These are phyloP conservation scores for Colletotrichum brevisporum DNA, from an alignment of 2,329 filamentous ascomycete genomes.

Conservation along the genomic window DNA sequence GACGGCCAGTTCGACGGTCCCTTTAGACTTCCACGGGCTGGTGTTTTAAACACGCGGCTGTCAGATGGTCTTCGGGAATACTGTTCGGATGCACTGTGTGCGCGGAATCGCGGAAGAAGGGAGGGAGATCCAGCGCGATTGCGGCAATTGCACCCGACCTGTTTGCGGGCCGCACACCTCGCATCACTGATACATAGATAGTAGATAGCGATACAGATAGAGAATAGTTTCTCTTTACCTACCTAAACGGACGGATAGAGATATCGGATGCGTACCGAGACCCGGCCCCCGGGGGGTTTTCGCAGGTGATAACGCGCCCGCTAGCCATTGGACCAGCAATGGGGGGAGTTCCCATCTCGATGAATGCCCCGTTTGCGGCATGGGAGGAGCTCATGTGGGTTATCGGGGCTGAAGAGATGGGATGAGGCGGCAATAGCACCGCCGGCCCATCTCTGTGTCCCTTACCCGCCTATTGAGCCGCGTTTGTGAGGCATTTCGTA, in stretches of 20 bases:
- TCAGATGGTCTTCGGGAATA: neutral
- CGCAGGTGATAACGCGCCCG: constrained; percentile 19
- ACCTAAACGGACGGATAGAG: constrained; percentile 17
- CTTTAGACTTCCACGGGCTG: too few relatives aligned
- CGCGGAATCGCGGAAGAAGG: constrained; percentile 27
- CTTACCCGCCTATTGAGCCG: neutral
- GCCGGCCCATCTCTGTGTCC: neutral
- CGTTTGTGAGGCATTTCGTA: neutral
- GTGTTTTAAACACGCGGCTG: too few relatives aligned
- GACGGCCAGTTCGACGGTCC: too few relatives aligned
- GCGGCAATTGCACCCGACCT: constrained; percentile 21
- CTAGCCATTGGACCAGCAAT: constrained; percentile 13
- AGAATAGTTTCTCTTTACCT: too few relatives aligned
- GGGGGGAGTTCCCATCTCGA: neutral
- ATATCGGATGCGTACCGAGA: constrained; percentile 29
- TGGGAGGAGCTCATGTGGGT: neutral
- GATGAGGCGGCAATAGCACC: constrained; percentile 21
- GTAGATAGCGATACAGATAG: too few relatives aligned
- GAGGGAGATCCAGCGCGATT: neutral
- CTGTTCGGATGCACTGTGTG: constrained; percentile 38
- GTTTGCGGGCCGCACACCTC: constrained; percentile 28
- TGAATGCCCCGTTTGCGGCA: neutral
- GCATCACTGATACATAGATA: neutral
- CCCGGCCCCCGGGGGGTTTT: neutral
- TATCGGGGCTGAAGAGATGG: constrained; percentile 7